Evolutionary conservation across 2,329 filamentous ascomycete genomes (phyloP).

Genomic region (Phoma sp.): DNA sequence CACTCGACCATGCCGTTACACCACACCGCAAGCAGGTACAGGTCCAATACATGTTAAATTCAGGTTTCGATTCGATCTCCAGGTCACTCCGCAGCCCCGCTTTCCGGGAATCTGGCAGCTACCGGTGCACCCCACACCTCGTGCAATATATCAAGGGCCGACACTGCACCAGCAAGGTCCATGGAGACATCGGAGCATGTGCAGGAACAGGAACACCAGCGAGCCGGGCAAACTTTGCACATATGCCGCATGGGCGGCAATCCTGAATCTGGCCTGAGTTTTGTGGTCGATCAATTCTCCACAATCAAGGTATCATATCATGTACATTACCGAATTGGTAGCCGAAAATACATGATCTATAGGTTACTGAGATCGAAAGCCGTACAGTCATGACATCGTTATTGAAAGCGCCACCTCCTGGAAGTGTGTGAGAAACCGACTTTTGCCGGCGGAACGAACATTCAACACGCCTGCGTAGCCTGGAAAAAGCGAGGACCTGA

Average conservation of each 20-base stretch:
- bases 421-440: not conserved
- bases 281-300: not conserved
- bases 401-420: not conserved
- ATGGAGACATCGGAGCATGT: not conserved
- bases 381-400: conserved; percentile 3
- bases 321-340: not conserved
- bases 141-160: conserved; percentile 13
- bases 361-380: not conserved
- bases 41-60: not conserved
- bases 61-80: not conserved
- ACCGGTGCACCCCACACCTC: not conserved
- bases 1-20: conserved; percentile 1
- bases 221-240: not conserved
- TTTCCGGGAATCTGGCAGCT: not conserved
- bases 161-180: conserved; percentile 10
- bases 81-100: conserved; percentile 1
- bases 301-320: not conserved
- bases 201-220: conserved; percentile 3
- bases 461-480: conserved; percentile 59
- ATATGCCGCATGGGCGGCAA: not conserved
- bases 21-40: conserved; percentile 11
- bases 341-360: not conserved
- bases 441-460: not conserved
- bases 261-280: too few species aligned
- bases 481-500: conserved; percentile 87